A percentile compares a stretch with the other conserved stretches of the same genome.
Evolutionary conservation across 768 basidiomycete genomes (phyloP).

Genomic region (Paxillus ammoniavirescens): DNA sequence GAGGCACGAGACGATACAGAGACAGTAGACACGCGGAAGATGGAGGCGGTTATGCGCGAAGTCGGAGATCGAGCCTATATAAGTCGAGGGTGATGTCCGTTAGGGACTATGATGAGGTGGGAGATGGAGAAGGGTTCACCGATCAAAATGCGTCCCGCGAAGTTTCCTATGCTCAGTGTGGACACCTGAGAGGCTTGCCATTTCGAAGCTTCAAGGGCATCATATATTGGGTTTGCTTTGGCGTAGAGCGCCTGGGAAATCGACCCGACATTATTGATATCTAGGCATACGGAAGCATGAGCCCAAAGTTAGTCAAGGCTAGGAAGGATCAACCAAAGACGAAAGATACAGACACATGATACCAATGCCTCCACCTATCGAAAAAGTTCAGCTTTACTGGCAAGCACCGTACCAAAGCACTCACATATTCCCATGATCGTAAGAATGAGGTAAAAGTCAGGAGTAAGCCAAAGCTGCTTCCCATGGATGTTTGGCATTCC

Average conservation of each 20-base stretch:
- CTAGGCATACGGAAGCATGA: constrained; percentile 31
- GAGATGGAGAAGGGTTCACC: constrained; percentile 38
- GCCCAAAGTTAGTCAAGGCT: neutral
- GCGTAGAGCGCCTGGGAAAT: constrained; percentile 70
- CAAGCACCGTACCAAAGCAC: constrained; percentile 25
- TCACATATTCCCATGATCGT: constrained; percentile 53
- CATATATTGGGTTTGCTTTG: constrained; percentile 57
- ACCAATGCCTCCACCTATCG: constrained; percentile 67
- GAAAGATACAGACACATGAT: constrained; percentile 59
- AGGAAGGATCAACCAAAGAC: neutral
- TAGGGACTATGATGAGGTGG: neutral
- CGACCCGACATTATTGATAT: constrained; percentile 86
- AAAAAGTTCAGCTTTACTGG: neutral
- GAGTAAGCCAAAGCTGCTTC: constrained; percentile 44
- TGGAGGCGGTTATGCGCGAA: constrained; percentile 51
- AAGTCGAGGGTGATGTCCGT: neutral
- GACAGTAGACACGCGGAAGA: constrained; percentile 65
- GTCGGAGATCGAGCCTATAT: constrained; percentile 67
- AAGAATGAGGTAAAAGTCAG: constrained; percentile 68
- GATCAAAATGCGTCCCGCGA: constrained; percentile 70
- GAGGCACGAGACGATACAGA: constrained; percentile 61
- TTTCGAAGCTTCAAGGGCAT: constrained; percentile 60
- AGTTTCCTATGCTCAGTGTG: constrained; percentile 78
- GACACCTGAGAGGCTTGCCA: constrained; percentile 89
- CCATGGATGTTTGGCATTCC: constrained; percentile 52